These are phyloP conservation scores for Psidium friedrichsthalianum DNA, from an alignment of 345 rosid species.

Conservation along the genomic window DNA sequence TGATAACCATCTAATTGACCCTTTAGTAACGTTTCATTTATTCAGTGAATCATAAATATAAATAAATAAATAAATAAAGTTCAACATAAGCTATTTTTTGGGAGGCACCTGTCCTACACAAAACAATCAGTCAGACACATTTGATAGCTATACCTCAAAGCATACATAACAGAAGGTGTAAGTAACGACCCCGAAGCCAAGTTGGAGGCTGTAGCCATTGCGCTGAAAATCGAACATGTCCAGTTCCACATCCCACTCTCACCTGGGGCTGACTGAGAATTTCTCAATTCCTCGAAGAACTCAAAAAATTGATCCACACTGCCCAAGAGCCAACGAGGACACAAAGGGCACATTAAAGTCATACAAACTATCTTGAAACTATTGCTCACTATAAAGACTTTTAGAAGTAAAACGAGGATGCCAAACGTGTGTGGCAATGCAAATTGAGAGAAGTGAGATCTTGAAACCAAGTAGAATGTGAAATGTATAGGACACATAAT, in stretches of 20 bases:
- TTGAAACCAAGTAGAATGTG: not conserved
- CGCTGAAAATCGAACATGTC: too few relatives aligned
- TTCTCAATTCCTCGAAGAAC: constrained; percentile 83
- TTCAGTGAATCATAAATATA: too few relatives aligned
- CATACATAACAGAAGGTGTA: constrained; percentile 52
- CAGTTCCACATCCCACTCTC: constrained; percentile 16
- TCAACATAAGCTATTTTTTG: not conserved
- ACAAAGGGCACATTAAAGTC: too few relatives aligned
- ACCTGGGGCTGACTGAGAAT: constrained; percentile 73
- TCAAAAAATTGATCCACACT: constrained; percentile 91
- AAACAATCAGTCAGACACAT: not conserved
- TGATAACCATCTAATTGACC: too few relatives aligned
- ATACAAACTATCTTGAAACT: too few relatives aligned
- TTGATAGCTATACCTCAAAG: not conserved
- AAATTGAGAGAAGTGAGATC: not conserved
- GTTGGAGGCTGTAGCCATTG: constrained; percentile 56
- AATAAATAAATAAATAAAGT: too few relatives aligned
- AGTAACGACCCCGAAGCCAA: constrained; percentile 86
- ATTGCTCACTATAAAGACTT: too few relatives aligned
- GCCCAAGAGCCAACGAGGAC: constrained; percentile 3
- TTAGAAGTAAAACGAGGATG: too few relatives aligned
- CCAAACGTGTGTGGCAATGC: not conserved
- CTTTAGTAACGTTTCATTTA: too few relatives aligned
- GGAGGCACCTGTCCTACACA: not conserved
- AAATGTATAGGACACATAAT: not conserved